A percentile compares a stretch with the other conserved stretches of the same genome.
Evolutionary conservation across 164 flowering plant genomes (phyloP).

Genomic region (Hamamelis virginiana): DNA sequence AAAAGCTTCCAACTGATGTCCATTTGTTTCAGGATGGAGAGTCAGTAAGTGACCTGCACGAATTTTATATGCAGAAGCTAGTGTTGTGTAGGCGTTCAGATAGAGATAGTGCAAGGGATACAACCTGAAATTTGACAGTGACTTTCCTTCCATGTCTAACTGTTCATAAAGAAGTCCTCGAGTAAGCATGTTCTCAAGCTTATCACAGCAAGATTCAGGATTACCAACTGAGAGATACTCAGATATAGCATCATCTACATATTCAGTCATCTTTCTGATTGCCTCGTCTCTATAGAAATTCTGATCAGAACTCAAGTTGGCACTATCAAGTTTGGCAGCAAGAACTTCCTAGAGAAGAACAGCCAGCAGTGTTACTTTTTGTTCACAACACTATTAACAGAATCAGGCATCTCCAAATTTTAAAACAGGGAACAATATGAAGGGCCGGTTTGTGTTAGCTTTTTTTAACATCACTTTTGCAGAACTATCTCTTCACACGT

Average conservation of each 20-base stretch:
- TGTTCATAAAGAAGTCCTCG: conserved; percentile 18
- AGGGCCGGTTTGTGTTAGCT: too few species aligned
- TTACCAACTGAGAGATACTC: conserved; percentile 43
- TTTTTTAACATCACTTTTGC: too few species aligned
- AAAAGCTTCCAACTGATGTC: conserved; percentile 27
- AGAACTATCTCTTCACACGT: too few species aligned
- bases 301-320: conserved; percentile 10
- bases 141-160: conserved; percentile 14
- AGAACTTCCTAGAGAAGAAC: conserved; percentile 32
- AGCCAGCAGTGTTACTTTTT: neutral
- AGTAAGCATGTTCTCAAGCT: conserved; percentile 54
- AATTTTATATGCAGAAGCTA: conserved; percentile 64
- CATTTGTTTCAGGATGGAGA: conserved; percentile 13
- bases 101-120: conserved; percentile 57
- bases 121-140: conserved; percentile 24
- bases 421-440: neutral
- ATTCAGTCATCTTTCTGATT: conserved; percentile 24
- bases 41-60: conserved; percentile 29
- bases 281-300: conserved; percentile 18
- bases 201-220: conserved; percentile 54
- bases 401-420: neutral
- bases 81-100: conserved; percentile 51
- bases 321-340: conserved; percentile 2
- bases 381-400: neutral
- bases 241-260: conserved; percentile 42